phyloP scores from a whole-genome alignment of 345 rosid species.

The Camelina sativa region DNA sequence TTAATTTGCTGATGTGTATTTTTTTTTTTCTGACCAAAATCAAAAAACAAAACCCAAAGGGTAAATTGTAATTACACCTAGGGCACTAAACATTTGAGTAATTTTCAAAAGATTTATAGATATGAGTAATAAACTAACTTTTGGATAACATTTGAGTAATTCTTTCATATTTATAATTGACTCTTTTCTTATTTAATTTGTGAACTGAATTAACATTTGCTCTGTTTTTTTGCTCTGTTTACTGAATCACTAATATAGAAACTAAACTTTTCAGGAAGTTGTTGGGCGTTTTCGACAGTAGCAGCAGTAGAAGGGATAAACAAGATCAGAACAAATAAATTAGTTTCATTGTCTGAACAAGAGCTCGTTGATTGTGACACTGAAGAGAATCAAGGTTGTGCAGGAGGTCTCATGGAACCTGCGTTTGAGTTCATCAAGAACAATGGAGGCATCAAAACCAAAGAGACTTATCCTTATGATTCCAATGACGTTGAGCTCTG shows the following conservation, averaged over 20 bases:
- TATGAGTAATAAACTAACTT: no score
- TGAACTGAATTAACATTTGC: no score
- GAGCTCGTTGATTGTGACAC: slow-evolving; percentile 75
- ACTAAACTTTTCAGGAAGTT: slow-evolving; percentile 55
- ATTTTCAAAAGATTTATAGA: no score
- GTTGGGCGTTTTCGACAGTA: slow-evolving; percentile 83
- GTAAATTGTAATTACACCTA: no score
- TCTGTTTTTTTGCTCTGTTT: neutral
- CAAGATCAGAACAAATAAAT: slow-evolving; percentile 58
- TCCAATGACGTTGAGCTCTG: slow-evolving; percentile 51
- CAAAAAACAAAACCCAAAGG: no score
- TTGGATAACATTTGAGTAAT: no score
- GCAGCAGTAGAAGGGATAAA: slow-evolving; percentile 79
- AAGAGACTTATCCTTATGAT: slow-evolving; percentile 61
- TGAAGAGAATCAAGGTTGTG: slow-evolving; percentile 66
- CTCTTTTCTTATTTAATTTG: neutral
- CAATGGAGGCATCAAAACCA: slow-evolving; percentile 65
- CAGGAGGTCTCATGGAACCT: slow-evolving; percentile 75
- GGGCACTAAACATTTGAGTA: no score
- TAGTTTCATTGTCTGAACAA: slow-evolving; percentile 73
- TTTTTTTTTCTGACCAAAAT: no score
- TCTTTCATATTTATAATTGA: no score
- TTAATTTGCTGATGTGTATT: no score
- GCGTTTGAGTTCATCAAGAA: slow-evolving; percentile 70
- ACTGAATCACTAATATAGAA: no score